phyloP scores from a whole-genome alignment of 306 rosid species.

The Cicer bijugum region DNA sequence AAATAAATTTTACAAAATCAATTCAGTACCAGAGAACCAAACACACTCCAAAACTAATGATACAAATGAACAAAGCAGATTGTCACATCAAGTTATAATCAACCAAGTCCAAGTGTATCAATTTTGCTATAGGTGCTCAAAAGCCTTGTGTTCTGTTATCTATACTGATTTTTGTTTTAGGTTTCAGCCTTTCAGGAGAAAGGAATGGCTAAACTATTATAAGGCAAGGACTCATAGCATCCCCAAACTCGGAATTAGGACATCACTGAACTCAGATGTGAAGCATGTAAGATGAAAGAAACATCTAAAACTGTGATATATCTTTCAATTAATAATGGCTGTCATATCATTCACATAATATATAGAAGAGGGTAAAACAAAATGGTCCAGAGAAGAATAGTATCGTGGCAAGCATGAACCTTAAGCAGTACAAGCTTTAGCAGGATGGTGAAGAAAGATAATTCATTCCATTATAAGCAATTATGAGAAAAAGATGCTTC shows the following conservation, averaged over 20 bases:
- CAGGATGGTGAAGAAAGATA: not conserved
- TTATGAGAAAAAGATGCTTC: not conserved
- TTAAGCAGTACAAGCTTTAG: not conserved
- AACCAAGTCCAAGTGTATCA: not conserved
- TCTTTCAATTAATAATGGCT: not conserved
- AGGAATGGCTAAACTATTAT: no score
- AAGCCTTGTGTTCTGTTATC: not conserved
- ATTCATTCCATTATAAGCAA: not conserved
- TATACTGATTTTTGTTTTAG: not conserved
- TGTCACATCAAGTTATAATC: not conserved
- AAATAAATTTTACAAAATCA: no score
- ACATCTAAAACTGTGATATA: not conserved
- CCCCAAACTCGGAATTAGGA: no score
- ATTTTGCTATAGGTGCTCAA: not conserved
- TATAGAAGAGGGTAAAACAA: not conserved
- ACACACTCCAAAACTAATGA: not conserved
- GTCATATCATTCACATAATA: not conserved
- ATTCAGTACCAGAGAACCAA: no score
- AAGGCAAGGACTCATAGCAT: no score
- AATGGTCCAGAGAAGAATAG: not conserved
- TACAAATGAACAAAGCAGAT: not conserved
- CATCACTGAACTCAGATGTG: not conserved
- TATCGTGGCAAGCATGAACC: not conserved
- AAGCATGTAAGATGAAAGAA: not conserved
- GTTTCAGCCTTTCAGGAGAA: no score